Base-by-base conservation (phyloP, 306 rosid species). In the Medicago arabica region DNA sequence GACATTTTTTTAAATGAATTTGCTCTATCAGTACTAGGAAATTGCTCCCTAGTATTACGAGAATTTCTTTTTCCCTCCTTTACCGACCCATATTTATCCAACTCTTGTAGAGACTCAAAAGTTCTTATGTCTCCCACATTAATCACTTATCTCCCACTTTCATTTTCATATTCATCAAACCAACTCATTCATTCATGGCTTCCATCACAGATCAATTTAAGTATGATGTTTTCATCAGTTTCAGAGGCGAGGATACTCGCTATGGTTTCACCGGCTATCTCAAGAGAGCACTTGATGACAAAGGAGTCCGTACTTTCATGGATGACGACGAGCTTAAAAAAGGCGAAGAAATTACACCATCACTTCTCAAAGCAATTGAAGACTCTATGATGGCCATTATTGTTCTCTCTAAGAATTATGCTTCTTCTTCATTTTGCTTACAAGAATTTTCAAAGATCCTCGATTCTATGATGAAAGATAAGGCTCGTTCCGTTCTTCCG, bases 381-480 rank as follows among this genome's bases (percentile, higher is more conserved):
- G 11, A 40, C 0, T 72, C 77, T 3, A 41, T 1, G 0, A 78
- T 50, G 28, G 58, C 60, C 8, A 63, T 78, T 13, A 0, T 53
- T 5, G 78, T 78, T 1, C 47, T 78, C 19, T 78, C 72, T 0
- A 1, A 38, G n/a, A 64, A 38, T 8, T 64, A 64, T 9, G 69
- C 69, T 1, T 38, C 69, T 16, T 64, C 69, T 1, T 40, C 77
- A 0, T 62, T 50, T 64, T 78, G 77, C 16, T 67, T 78, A 1
- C 59, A 51, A 8, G 77, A 71, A n/a, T 73, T 78, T 71, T 53
- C 10, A 16, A 4, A 7, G 0, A 79, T 79, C 59, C 23, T 72
- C 14, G 46, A 55, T 8, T n/a, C n/a, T n/a, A 18, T 3, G 5
- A 1, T 73, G 2, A 44, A 16, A 6, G 34, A 7, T 8, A 74